Evolutionary conservation across 163 green algal genomes (phyloP).

Genomic region (Coccomyxa subellipsoidea): DNA sequence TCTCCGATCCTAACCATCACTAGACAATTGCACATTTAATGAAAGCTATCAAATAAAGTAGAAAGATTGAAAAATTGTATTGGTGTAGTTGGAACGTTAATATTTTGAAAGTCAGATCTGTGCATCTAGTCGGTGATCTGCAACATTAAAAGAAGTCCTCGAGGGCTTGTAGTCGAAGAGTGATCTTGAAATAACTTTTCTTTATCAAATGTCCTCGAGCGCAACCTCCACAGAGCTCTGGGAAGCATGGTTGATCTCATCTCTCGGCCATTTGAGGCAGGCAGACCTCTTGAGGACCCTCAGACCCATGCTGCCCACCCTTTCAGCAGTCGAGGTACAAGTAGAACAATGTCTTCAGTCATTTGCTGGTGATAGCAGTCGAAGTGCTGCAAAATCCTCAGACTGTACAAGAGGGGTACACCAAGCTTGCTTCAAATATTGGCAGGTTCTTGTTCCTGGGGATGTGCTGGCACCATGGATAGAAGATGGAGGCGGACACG

Average conservation of each 20-base stretch:
- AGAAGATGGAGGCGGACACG: neutral
- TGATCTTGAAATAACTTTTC: too few relatives aligned
- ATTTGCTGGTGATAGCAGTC: too few relatives aligned
- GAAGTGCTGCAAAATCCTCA: too few relatives aligned
- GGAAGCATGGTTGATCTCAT: neutral
- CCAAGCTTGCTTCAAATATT: neutral
- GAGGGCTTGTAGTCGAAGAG: too few relatives aligned
- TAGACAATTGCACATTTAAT: too few relatives aligned
- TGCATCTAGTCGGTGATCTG: neutral
- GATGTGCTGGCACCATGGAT: conserved; percentile 10
- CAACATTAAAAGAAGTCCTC: too few relatives aligned
- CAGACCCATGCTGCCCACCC: neutral
- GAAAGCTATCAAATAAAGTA: too few relatives aligned
- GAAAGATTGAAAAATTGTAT: too few relatives aligned
- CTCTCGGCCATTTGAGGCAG: neutral
- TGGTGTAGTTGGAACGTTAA: neutral
- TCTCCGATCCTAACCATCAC: too few relatives aligned
- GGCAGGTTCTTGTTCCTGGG: conserved; percentile 3
- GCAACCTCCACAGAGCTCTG: neutral
- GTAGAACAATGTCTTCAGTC: too few relatives aligned
- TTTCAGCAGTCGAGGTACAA: neutral
- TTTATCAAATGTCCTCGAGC: too few relatives aligned
- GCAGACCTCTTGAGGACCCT: neutral
- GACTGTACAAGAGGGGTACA: neutral
- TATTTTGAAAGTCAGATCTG: neutral